Conservation (phyloP, 2,329 filamentous ascomycete species). For the Fusarium palustre region DNA sequence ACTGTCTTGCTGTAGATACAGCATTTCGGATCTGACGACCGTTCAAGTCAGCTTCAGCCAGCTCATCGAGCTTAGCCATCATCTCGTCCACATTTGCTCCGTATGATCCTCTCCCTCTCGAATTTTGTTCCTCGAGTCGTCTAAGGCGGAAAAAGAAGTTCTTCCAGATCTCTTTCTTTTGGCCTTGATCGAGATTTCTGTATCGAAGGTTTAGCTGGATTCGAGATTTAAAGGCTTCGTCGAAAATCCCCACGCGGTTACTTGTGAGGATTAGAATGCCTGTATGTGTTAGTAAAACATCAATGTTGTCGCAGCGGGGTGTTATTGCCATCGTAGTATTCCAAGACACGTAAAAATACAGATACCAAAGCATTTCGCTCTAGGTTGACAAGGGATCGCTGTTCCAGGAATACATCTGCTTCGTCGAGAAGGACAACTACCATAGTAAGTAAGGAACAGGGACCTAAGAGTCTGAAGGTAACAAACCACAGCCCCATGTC, state of each 20-base stretch:
- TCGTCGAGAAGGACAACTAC: conserved; percentile 8
- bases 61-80: neutral
- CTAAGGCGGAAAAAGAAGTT: neutral
- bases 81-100: neutral
- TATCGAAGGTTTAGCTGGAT: neutral
- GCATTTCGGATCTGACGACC: neutral
- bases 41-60: neutral
- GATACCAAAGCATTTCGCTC: conserved; percentile 3
- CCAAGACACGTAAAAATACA: neutral
- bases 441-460: neutral
- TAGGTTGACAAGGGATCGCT: neutral
- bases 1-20: neutral
- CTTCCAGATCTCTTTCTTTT: neutral
- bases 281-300: neutral
- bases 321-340: neutral
- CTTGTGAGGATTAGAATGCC: neutral
- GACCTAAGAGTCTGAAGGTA: rapidly evolving
- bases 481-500: conserved; percentile 9
- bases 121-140: neutral
- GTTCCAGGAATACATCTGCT: conserved; percentile 18
- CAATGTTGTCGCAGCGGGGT: rapidly evolving
- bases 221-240: neutral
- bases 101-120: too few species aligned
- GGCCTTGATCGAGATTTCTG: rapidly evolving
- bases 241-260: neutral